phyloP scores from a whole-genome alignment of 257 asterid genomes.

The Solanum ahanhuiri region DNA sequence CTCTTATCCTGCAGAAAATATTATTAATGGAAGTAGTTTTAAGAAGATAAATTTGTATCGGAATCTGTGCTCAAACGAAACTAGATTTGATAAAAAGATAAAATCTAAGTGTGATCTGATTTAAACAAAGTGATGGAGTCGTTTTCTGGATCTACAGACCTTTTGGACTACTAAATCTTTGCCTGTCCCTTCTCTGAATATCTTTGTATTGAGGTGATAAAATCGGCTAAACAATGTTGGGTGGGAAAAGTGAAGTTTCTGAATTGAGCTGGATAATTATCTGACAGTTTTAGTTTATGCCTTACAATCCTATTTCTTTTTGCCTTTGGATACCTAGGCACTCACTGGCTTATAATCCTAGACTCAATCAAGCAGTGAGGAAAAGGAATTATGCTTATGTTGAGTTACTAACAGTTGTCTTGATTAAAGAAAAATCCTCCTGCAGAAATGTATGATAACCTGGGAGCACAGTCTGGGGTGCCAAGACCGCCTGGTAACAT shows the following conservation, averaged over 20 bases:
- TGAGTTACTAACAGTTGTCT: not conserved
- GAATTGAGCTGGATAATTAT: not conserved
- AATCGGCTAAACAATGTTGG: not conserved
- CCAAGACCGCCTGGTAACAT: not conserved
- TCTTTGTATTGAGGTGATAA: not conserved
- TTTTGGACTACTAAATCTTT: not conserved
- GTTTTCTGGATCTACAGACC: not conserved
- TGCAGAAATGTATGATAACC: slow-evolving; percentile 5
- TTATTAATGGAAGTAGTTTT: not conserved
- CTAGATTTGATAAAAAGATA: not conserved
- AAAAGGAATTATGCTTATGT: not conserved
- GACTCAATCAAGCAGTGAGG: not conserved
- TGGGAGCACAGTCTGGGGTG: slow-evolving; percentile 2
- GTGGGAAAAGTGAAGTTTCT: not conserved
- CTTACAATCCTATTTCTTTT: not conserved
- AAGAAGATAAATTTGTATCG: not conserved
- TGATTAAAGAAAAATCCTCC: not conserved
- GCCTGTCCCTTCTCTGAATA: not conserved
- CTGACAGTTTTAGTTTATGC: not conserved
- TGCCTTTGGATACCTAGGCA: not conserved
- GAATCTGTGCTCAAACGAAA: not conserved
- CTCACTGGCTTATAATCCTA: not conserved
- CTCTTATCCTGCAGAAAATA: not conserved
- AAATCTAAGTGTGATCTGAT: not conserved
- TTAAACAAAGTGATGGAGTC: not conserved